Conservation (phyloP, 805 yeast species). For the Candida corydali region DNA sequence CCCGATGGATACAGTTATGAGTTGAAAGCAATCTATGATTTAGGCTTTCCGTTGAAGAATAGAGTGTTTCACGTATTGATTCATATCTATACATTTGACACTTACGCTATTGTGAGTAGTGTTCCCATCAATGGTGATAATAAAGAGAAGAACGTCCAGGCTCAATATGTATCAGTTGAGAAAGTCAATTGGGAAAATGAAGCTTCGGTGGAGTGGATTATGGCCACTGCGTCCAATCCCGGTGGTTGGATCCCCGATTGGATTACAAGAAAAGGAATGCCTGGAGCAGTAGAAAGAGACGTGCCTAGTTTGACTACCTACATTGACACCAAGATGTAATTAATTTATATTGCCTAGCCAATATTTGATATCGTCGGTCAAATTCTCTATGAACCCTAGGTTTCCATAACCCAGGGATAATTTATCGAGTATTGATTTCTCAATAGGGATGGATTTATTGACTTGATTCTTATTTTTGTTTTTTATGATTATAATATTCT, state of each 20-base stretch:
- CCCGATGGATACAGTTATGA: constrained; percentile 21
- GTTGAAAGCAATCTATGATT: constrained; percentile 28
- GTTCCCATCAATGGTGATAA: constrained; percentile 20
- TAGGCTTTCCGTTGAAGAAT: constrained; percentile 32
- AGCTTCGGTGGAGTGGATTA: constrained; percentile 26
- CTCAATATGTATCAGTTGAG: constrained; percentile 35
- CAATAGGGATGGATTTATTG: neutral
- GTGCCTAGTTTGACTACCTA: constrained; percentile 35
- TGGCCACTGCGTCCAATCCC: constrained; percentile 38
- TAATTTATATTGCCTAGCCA: constrained; percentile 25
- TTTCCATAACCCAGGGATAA: constrained; percentile 22
- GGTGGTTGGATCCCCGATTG: constrained; percentile 37
- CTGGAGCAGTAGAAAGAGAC: constrained; percentile 35
- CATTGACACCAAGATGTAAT: neutral
- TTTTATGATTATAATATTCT: constrained; percentile 31
- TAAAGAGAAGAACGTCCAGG: constrained; percentile 21
- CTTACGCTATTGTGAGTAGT: constrained; percentile 27
- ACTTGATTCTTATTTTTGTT: constrained; percentile 15
- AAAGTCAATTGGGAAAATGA: constrained; percentile 19
- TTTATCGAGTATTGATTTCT: constrained; percentile 4
- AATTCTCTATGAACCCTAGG: constrained; percentile 36
- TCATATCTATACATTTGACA: constrained; percentile 19
- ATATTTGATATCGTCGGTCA: constrained; percentile 38
- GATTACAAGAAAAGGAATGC: constrained; percentile 26
- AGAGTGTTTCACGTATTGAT: constrained; percentile 36